Conservation (phyloP, 2,329 filamentous ascomycete species). For the Colletotrichum australisinense region DNA sequence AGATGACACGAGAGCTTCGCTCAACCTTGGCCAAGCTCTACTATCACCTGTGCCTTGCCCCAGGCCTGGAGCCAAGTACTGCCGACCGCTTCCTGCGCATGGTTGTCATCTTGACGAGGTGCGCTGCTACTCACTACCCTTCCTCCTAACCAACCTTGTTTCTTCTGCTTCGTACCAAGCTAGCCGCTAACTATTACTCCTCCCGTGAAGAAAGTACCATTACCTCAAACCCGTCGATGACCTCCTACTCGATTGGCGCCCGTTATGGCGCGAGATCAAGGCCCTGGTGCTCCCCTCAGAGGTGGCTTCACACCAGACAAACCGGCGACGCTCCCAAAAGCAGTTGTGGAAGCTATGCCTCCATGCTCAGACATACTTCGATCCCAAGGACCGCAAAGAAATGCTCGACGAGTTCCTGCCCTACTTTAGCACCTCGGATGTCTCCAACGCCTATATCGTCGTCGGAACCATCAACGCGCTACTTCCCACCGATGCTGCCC, state of each 20-base stretch:
- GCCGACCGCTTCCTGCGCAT: conserved; percentile 95
- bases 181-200: neutral
- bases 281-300: conserved; percentile 89
- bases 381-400: conserved; percentile 84
- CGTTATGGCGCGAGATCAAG: conserved; percentile 93
- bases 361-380: conserved; percentile 92
- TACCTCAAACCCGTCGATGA: conserved; percentile 93
- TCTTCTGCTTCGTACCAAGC: neutral
- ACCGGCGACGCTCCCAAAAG: conserved; percentile 67
- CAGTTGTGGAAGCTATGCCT: conserved; percentile 88
- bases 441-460: conserved; percentile 94
- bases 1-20: conserved; percentile 87
- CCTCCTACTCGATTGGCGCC: conserved; percentile 91
- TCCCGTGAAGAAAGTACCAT: conserved; percentile 81
- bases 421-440: conserved; percentile 93
- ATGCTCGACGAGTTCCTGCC: conserved; percentile 85
- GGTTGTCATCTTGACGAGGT: conserved; percentile 97
- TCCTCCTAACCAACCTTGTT: neutral
- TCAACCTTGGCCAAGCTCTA: conserved; percentile 90
- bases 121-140: conserved; percentile 48
- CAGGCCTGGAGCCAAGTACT: conserved; percentile 84
- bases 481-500: conserved; percentile 84
- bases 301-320: conserved; percentile 72
- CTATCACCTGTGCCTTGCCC: conserved; percentile 92
- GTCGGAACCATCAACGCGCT: conserved; percentile 87